Conservation (phyloP, 495 filamentous ascomycete genomes). For the Penicillium canariense region DNA sequence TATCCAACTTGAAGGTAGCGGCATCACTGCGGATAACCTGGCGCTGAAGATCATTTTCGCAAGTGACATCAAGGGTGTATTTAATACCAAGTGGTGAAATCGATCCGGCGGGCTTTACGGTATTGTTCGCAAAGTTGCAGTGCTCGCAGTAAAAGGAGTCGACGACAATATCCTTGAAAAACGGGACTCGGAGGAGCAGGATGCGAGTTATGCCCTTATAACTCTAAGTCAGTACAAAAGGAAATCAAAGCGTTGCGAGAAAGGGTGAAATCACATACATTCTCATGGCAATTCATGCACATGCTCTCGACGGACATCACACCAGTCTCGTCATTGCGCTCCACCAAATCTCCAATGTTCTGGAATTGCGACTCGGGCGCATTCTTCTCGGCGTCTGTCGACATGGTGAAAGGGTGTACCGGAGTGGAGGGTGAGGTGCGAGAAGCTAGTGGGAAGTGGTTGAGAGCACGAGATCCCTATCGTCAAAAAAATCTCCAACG, state of each 20-base stretch:
- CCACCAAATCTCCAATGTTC: conserved; percentile 44
- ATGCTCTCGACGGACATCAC: conserved; percentile 58
- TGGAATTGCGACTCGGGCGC: conserved; percentile 40
- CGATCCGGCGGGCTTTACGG: conserved; percentile 83
- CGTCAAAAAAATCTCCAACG: conserved; percentile 25
- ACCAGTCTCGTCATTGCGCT: conserved; percentile 44
- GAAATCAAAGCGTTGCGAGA: neutral
- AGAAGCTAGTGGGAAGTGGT: neutral
- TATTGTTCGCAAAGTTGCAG: conserved; percentile 85
- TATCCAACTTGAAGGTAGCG: conserved; percentile 74
- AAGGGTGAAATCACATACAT: conserved; percentile 54
- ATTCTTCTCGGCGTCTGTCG: conserved; percentile 25
- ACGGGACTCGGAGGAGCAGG: conserved; percentile 86
- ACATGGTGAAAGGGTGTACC: conserved; percentile 28
- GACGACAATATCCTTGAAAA: conserved; percentile 93
- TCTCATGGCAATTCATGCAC: conserved; percentile 85
- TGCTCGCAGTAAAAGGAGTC: conserved; percentile 93
- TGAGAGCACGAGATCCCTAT: conserved; percentile 15
- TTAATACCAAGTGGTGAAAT: conserved; percentile 86
- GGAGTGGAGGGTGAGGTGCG: neutral
- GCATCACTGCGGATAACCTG: conserved; percentile 91
- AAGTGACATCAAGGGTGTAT: conserved; percentile 70
- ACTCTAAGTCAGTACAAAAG: conserved; percentile 1
- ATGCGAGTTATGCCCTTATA: conserved; percentile 76
- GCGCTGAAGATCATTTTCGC: conserved; percentile 69